Base-by-base conservation (phyloP, 306 rosid genomes). In the Heteromeles arbutifolia region DNA sequence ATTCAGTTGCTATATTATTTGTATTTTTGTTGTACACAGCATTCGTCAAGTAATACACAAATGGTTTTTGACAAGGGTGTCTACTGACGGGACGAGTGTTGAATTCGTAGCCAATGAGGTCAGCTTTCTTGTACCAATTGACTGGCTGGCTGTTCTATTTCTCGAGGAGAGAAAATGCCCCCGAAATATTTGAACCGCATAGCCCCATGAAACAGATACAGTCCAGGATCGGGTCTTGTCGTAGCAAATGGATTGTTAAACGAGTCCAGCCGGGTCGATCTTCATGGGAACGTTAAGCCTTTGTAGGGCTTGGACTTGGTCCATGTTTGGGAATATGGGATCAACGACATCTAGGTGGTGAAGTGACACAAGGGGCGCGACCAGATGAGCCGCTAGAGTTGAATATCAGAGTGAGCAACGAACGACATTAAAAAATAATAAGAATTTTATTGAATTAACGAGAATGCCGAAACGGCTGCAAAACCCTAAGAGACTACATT, bases 231-330 rank as follows among this genome's bases (percentile, higher is more conserved):
- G 84, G 31, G 68, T 32, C 26, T 79, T 77, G 84, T 93, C 93
- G 24, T 93, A 89, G 84, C 97, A 90, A 15, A 93, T 85, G 63
- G 98, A 93, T 37, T 93, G 97, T 28, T 91, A 97, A 74, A 85
- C 61, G 0, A 91, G 89, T 22, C 81, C 88, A 0, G 85, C 86
- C 0, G 98, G 79, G 86, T 90, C 98, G 12, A 89, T 76, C 18
- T 56, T 62, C 83, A 77, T 87, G 12, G 96, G 86, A 50, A 9
- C 25, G 0, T 52, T 75, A n/a, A 93, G 88, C 28, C 78, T 76
- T 77, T 87, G 22, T 1, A 93, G 57, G 78, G 98, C 87, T 21
- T 82, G 70, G 63, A 88, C 67, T 18, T 83, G 79, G 65, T 66
- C 76, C 84, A 84, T 59, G 10, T 83, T 48, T 1, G 96, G 98